Conservation (phyloP, 2,329 filamentous ascomycete genomes). For the Teratosphaeriaceae sp. region DNA sequence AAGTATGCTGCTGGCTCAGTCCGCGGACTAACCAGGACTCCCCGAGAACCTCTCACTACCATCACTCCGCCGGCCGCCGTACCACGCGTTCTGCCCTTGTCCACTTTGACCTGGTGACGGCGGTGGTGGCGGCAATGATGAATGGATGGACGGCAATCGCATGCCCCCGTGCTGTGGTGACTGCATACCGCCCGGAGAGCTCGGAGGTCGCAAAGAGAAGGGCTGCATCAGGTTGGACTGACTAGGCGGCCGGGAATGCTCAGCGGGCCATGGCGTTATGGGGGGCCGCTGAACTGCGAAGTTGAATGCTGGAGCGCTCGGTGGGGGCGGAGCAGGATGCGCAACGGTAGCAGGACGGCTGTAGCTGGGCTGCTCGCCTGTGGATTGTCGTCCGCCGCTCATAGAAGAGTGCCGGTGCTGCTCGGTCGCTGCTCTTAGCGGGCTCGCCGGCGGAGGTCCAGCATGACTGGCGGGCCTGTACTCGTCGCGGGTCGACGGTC, state of each 20-base stretch:
- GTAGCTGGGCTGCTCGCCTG: not conserved
- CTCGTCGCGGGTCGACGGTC: slow-evolving; percentile 5
- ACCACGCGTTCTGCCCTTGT: not conserved
- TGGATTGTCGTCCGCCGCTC: not conserved
- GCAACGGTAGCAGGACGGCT: not conserved
- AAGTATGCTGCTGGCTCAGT: too few relatives aligned
- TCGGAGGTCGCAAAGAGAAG: slow-evolving; percentile 5
- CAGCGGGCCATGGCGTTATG: not conserved
- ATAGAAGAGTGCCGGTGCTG: not conserved
- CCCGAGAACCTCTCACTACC: slow-evolving; percentile 4
- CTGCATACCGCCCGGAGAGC: slow-evolving; percentile 4
- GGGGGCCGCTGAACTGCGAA: not conserved
- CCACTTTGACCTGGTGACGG: too few relatives aligned
- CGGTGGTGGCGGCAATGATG: not conserved
- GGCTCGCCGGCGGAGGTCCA: slow-evolving; percentile 1
- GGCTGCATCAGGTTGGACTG: not conserved
- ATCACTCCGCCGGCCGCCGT: slow-evolving; percentile 4
- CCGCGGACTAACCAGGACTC: slow-evolving; percentile 5
- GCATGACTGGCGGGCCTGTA: slow-evolving; percentile 3
- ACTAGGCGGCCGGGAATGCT: slow-evolving; percentile 4
- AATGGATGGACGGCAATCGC: slow-evolving; percentile 12
- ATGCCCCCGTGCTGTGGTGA: slow-evolving; percentile 5
- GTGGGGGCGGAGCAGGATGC: not conserved
- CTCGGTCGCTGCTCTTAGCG: not conserved
- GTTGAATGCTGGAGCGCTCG: not conserved